These are phyloP conservation scores for Selaginella tamariscina DNA, from an alignment of 75 land plant species.

Conservation along the genomic window DNA sequence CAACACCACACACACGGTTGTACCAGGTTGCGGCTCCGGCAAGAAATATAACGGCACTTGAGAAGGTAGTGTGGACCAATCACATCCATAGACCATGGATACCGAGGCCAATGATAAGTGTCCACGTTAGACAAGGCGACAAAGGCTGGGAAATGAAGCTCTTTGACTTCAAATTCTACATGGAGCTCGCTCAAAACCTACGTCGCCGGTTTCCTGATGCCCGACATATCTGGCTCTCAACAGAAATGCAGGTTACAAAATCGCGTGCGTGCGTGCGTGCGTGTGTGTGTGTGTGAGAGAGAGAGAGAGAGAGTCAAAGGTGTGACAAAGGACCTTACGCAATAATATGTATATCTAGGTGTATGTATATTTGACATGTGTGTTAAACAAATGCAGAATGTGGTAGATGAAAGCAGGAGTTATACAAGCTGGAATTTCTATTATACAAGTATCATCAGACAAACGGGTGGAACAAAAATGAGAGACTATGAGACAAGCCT, in stretches of 20 bases:
- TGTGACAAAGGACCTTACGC: no score
- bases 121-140: constrained; percentile 12
- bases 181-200: constrained; percentile 4
- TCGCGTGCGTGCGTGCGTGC: no score
- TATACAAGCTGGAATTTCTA: constrained; percentile 6
- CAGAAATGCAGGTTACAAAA: constrained; percentile 7
- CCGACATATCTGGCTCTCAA: constrained; percentile 5
- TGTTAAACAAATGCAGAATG: no score
- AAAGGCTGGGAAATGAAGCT: constrained; percentile 3
- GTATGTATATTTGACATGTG: no score
- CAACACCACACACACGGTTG: no score
- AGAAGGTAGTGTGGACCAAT: constrained; percentile 11
- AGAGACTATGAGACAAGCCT: constrained; percentile 7
- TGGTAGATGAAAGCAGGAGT: background rate
- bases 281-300: no score
- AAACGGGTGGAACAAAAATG: constrained; percentile 6
- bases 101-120: constrained; percentile 8
- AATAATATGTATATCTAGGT: no score
- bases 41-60: background rate
- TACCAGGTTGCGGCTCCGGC: background rate
- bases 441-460: background rate
- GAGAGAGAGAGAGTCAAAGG: no score
- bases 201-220: constrained; percentile 8
- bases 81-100: constrained; percentile 11
- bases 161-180: constrained; percentile 11